Evolutionary conservation across 768 basidiomycete genomes (phyloP).

Genomic region (Mycena rebaudengoi): DNA sequence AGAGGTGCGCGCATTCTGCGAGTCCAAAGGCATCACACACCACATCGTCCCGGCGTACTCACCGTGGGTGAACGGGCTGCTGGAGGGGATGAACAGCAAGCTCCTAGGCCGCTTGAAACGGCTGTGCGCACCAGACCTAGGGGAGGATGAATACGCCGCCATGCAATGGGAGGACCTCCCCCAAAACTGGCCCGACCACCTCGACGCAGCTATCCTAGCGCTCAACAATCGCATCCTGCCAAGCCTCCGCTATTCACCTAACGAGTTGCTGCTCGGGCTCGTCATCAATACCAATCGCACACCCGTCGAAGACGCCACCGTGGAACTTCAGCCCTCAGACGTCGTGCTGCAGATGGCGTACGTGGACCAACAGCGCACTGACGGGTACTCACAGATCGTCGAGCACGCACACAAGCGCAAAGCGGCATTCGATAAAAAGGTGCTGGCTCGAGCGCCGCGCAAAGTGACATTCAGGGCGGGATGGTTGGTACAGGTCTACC

Average conservation of each 20-base stretch:
- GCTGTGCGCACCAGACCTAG: conserved; percentile 32
- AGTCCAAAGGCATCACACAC: neutral
- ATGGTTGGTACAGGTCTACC: conserved; percentile 43
- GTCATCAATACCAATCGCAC: conserved; percentile 7
- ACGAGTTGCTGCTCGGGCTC: neutral
- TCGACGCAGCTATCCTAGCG: conserved; percentile 26
- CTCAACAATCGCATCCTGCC: conserved; percentile 7
- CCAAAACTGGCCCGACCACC: conserved; percentile 33
- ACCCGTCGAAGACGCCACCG: neutral
- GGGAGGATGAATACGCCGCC: conserved; percentile 19
- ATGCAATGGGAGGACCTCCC: conserved; percentile 23
- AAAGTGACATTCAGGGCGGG: conserved; percentile 34
- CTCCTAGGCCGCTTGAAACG: conserved; percentile 28
- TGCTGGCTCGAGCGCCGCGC: conserved; percentile 17
- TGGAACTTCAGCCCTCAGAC: neutral
- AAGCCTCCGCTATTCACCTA: neutral
- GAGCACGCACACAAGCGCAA: conserved; percentile 31
- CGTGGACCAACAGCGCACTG: conserved; percentile 27
- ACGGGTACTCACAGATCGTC: conserved; percentile 25
- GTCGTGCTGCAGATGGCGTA: conserved; percentile 30
- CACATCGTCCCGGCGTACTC: conserved; percentile 28
- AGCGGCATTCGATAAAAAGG: conserved; percentile 32
- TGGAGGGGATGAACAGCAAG: conserved; percentile 36
- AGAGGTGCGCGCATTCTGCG: neutral
- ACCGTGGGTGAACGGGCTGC: conserved; percentile 41